Base-by-base conservation (phyloP, 306 rosid species). In the Clitoria ternatea region DNA sequence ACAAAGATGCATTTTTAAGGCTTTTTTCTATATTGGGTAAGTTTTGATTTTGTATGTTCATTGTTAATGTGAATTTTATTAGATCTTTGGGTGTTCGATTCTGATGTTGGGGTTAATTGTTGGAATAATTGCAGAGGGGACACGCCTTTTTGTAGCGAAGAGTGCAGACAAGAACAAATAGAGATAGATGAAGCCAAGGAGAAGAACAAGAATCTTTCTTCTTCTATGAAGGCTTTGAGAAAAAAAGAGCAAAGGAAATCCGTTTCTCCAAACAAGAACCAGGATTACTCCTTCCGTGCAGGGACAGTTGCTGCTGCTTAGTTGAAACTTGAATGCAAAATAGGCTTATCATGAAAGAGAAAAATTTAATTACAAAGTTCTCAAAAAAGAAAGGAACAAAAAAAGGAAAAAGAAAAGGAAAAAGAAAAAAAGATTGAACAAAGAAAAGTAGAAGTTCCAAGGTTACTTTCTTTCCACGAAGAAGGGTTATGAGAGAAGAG, bases 141-240 rank as follows among this genome's bases (percentile, higher is more conserved):
- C 50, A 85, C 88, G 1, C 98, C 98, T 11, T 94, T 94, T 75
- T 94, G 98, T 26, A 94, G 96, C 44, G 96, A 85, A 72, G 97
- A 91, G 69, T 94, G 98, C 61, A 85, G 98, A 50, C 80, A 66
- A n/a, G 95, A 89, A 48, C 97, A 94, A 62, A 94, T 94, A 17
- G 95, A 89, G 20, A 69, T 27, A 0, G 97, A 94, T 27, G 97
- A 94, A 75, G 79, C 83, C 0, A 83, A 84, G 12, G 98, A 90
- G 85, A 92, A 86, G 83, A 84, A 90, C 5, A 22, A 74, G 74
- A 90, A 74, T 17, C 76, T 83, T 24, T 79, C 92, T 24, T 85
- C 93, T 26, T 91, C 98, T 0, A 68, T 87, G 87, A 87, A 83
- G 50, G 89, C 92, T 0, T 53, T 87, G 73, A 89, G 92, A 27